phyloP scores from a whole-genome alignment of 306 rosid genomes.

The Begonia loranthoides region DNA sequence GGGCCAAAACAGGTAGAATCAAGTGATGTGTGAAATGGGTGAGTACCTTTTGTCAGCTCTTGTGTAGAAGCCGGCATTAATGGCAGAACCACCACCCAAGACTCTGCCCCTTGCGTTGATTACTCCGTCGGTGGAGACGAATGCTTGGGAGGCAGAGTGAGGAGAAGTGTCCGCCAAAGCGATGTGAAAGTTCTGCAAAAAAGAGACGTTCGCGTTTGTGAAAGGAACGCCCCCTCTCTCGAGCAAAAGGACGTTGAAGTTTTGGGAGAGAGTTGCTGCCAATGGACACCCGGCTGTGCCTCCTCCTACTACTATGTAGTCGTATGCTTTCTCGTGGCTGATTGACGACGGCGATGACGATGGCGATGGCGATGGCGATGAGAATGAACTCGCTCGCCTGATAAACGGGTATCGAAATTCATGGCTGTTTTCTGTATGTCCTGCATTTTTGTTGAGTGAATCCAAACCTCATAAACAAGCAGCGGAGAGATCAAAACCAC shows the following conservation, averaged over 20 bases:
- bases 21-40: too few species aligned
- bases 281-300: conserved; percentile 94
- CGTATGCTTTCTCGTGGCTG: conserved; percentile 27
- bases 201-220: conserved; percentile 59
- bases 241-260: conserved; percentile 51
- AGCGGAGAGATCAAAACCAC: not conserved
- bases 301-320: conserved; percentile 84
- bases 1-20: too few species aligned
- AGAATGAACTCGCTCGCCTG: conserved; percentile 58
- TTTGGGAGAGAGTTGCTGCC: conserved; percentile 78
- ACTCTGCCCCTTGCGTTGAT: conserved; percentile 66
- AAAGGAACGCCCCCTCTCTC: conserved; percentile 91
- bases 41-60: conserved; percentile 60
- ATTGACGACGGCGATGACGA: conserved; percentile 29
- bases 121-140: conserved; percentile 79
- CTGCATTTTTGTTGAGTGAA: not conserved
- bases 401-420: conserved; percentile 46
- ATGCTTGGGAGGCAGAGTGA: conserved; percentile 66
- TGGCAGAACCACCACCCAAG: conserved; percentile 68
- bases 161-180: conserved; percentile 64
- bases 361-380: conserved; percentile 36
- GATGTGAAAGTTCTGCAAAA: conserved; percentile 54
- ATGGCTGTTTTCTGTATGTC: not conserved
- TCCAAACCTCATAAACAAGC: not conserved
- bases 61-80: conserved; percentile 96